phyloP scores from a whole-genome alignment of 2,329 filamentous ascomycete genomes.

The Hymenoscyphus linearis region DNA sequence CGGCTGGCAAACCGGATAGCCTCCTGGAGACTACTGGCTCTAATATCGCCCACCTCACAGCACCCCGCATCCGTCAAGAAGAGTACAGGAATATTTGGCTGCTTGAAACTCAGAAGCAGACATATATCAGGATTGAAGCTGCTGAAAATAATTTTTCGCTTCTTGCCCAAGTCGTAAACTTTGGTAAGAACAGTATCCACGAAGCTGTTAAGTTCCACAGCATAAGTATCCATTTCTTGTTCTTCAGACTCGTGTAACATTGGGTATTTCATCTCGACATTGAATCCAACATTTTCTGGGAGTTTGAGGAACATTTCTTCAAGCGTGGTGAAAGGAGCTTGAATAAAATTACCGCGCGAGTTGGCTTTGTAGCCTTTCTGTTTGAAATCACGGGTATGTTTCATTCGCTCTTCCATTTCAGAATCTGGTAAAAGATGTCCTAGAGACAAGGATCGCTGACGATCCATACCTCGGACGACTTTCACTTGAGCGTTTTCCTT shows the following conservation, averaged over 20 bases:
- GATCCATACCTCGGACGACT: conserved; percentile 26
- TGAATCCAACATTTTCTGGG: conserved; percentile 82
- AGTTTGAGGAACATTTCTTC: conserved; percentile 88
- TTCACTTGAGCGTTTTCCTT: conserved; percentile 23
- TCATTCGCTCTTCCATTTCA: conserved; percentile 74
- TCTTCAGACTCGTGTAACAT: conserved; percentile 95
- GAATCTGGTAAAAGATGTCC: conserved; percentile 23
- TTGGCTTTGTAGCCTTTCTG: conserved; percentile 94
- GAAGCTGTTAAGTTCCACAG: conserved; percentile 92
- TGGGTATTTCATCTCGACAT: conserved; percentile 98
- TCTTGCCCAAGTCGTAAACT: conserved; percentile 78
- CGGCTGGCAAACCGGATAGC: conserved; percentile 89
- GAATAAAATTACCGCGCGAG: conserved; percentile 87
- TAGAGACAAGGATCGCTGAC: conserved; percentile 33
- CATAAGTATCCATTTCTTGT: conserved; percentile 94
- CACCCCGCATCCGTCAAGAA: conserved; percentile 89
- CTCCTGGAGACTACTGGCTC: conserved; percentile 88
- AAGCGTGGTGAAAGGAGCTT: conserved; percentile 90
- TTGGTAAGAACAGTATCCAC: conserved; percentile 87
- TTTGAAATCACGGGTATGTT: conserved; percentile 94
- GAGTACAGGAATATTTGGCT: conserved; percentile 90
- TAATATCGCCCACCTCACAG: conserved; percentile 76
- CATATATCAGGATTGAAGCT: conserved; percentile 98
- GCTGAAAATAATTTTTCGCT: conserved; percentile 92
- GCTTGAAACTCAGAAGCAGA: conserved; percentile 89